Evolutionary conservation across 2,329 filamentous ascomycete species (phyloP).

Genomic region (Plectosphaerella sp.): DNA sequence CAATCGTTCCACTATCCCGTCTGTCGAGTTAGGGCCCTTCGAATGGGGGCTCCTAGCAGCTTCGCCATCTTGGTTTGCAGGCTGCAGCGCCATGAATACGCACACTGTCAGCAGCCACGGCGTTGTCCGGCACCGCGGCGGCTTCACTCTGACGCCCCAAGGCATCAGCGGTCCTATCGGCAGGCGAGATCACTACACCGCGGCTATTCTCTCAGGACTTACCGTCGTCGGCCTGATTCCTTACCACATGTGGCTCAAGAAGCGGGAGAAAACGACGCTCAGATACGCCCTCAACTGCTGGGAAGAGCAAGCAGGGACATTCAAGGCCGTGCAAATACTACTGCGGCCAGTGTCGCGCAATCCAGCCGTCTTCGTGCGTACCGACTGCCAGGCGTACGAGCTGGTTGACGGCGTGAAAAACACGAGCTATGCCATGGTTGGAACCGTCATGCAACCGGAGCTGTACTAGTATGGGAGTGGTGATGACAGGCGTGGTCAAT

Average conservation of each 20-base stretch:
- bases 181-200: slow-evolving; percentile 2
- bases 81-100: slow-evolving; percentile 2
- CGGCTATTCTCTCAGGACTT: neutral
- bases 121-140: slow-evolving; percentile 3
- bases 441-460: neutral
- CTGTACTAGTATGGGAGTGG: neutral
- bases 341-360: neutral
- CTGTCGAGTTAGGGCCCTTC: slow-evolving; percentile 1
- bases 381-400: neutral
- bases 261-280: no score
- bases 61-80: slow-evolving; percentile 1
- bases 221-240: slow-evolving; percentile 2
- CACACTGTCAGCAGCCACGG: neutral
- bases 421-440: neutral
- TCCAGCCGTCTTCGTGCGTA: neutral
- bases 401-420: neutral
- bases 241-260: no score
- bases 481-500: no score
- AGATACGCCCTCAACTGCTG: slow-evolving; percentile 4
- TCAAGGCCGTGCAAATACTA: neutral
- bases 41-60: slow-evolving; percentile 6
- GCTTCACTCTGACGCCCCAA: slow-evolving; percentile 4
- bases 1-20: no score
- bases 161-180: slow-evolving; percentile 6
- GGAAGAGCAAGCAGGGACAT: neutral